phyloP scores from a whole-genome alignment of 2,329 filamentous ascomycete species.

The Oidium heveae region DNA sequence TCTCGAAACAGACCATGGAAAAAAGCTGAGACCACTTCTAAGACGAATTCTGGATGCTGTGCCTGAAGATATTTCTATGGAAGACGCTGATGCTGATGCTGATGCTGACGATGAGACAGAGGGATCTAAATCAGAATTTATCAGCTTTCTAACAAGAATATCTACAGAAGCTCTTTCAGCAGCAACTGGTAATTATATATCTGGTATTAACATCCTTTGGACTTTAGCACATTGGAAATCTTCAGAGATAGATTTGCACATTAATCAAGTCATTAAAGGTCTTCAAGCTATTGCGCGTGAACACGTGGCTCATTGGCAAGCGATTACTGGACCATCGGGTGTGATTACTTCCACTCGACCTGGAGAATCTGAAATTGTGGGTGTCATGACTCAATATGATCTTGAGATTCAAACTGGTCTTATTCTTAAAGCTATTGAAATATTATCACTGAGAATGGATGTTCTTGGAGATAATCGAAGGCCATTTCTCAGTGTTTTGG shows the following conservation, averaged over 20 bases:
- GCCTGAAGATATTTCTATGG: slow-evolving; percentile 52
- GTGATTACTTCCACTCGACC: slow-evolving; percentile 14
- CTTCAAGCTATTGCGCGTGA: slow-evolving; percentile 76
- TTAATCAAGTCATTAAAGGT: slow-evolving; percentile 71
- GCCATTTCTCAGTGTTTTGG: slow-evolving; percentile 84
- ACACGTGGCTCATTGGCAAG: slow-evolving; percentile 56
- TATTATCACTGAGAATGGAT: slow-evolving; percentile 79
- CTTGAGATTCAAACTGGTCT: slow-evolving; percentile 71
- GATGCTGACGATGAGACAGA: slow-evolving; percentile 65
- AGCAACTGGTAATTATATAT: slow-evolving; percentile 40
- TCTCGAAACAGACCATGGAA: slow-evolving; percentile 40
- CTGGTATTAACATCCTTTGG: slow-evolving; percentile 84
- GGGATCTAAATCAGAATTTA: slow-evolving; percentile 62
- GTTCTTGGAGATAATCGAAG: slow-evolving; percentile 71
- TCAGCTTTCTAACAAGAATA: slow-evolving; percentile 59
- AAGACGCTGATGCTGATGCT: slow-evolving; percentile 59
- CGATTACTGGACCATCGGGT: slow-evolving; percentile 24
- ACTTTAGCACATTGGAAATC: slow-evolving; percentile 68
- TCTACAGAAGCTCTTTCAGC: slow-evolving; percentile 70
- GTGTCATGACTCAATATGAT: slow-evolving; percentile 47
- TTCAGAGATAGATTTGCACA: slow-evolving; percentile 71
- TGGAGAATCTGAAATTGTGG: slow-evolving; percentile 23
- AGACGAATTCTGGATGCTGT: slow-evolving; percentile 71
- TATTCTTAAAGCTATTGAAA: slow-evolving; percentile 86
- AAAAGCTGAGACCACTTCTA: slow-evolving; percentile 48